phyloP scores from a whole-genome alignment of 345 rosid genomes.

The Linum usitatissimum region DNA sequence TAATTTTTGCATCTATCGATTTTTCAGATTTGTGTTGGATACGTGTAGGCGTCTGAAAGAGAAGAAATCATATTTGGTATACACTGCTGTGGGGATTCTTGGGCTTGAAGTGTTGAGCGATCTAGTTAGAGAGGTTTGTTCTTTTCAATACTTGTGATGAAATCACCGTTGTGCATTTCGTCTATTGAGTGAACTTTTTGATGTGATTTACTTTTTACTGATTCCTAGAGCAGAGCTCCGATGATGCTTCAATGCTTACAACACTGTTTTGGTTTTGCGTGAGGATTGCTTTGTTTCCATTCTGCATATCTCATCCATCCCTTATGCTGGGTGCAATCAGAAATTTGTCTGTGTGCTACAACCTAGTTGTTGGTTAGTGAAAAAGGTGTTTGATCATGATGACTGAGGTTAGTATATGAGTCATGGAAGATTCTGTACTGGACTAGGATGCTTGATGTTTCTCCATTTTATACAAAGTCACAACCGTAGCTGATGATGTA shows the following conservation, averaged over 20 bases:
- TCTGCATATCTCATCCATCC: background rate
- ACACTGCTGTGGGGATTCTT: slow-evolving; percentile 77
- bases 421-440: slow-evolving; percentile 17
- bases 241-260: too few species aligned
- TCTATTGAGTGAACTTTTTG: background rate
- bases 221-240: too few species aligned
- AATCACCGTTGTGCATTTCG: background rate
- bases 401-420: slow-evolving; percentile 27
- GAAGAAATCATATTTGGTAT: slow-evolving; percentile 87
- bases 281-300: background rate
- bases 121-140: slow-evolving; percentile 61
- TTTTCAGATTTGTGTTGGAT: slow-evolving; percentile 68
- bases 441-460: slow-evolving; percentile 14
- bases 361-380: slow-evolving; percentile 1
- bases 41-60: slow-evolving; percentile 74
- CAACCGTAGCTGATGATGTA: slow-evolving; percentile 27
- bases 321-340: background rate
- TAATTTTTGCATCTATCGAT: slow-evolving; percentile 1
- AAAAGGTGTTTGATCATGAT: slow-evolving; percentile 3
- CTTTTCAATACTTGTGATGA: background rate
- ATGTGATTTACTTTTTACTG: background rate
- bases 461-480: slow-evolving; percentile 14
- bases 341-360: too few species aligned
- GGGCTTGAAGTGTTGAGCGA: slow-evolving; percentile 68
- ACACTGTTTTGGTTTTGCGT: too few species aligned